phyloP scores from a whole-genome alignment of 257 asterid genomes.

The Asclepias syriaca region DNA sequence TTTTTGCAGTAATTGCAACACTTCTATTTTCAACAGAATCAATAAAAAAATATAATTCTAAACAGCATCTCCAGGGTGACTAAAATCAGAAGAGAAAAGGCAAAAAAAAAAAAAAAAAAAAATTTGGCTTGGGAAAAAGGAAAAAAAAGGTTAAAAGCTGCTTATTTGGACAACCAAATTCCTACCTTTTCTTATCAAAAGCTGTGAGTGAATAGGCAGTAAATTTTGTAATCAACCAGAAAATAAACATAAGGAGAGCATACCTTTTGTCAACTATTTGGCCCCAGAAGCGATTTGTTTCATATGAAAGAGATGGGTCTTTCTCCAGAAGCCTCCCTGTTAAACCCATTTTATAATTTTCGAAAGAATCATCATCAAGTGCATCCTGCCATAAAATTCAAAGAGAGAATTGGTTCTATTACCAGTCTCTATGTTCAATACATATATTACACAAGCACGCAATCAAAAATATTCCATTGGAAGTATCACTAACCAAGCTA shows the following conservation, averaged over 20 bases:
- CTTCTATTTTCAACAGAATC: not conserved
- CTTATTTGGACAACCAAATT: not conserved
- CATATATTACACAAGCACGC: not conserved
- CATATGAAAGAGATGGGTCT: slow-evolving; percentile 84
- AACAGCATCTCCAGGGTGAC: not conserved
- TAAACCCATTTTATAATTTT: slow-evolving; percentile 71
- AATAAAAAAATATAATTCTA: too few species aligned
- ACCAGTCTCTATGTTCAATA: not conserved
- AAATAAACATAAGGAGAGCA: not conserved
- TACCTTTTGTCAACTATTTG: slow-evolving; percentile 92
- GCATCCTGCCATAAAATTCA: slow-evolving; percentile 47
- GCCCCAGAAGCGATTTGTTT: slow-evolving; percentile 86
- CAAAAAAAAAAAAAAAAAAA: not conserved
- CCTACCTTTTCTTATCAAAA: not conserved
- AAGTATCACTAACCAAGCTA: not conserved
- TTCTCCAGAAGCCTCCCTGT: slow-evolving; percentile 87
- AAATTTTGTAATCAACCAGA: not conserved
- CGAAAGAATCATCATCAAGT: slow-evolving; percentile 69
- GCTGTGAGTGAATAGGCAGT: not conserved
- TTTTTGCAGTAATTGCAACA: not conserved
- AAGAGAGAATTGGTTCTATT: slow-evolving; percentile 12
- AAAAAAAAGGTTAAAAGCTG: not conserved
- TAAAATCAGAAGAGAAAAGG: not conserved
- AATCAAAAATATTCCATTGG: not conserved
- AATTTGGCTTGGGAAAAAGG: not conserved